Percentiles rank a stretch among this genome's conserved stretches.
Evolutionary conservation across 768 basidiomycete species (phyloP).

Genomic region (Crucibulum laeve): DNA sequence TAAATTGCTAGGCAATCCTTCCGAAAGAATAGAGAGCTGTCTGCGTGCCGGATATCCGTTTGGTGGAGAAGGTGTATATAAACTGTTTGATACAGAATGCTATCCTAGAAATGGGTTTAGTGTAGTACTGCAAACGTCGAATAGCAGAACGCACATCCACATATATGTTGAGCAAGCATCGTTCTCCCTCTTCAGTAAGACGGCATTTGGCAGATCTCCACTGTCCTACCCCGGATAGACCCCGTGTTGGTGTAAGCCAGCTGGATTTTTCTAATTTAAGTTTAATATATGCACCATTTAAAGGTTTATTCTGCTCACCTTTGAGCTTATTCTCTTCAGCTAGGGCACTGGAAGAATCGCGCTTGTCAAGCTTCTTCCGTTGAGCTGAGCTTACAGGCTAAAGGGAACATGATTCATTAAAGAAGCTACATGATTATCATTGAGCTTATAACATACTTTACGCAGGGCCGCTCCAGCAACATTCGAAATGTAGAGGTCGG

Average conservation of each 20-base stretch:
- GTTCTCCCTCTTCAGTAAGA: slow-evolving; percentile 61
- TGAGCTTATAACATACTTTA: slow-evolving; percentile 40
- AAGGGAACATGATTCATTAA: neutral
- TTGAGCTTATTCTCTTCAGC: slow-evolving; percentile 55
- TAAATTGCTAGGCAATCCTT: slow-evolving; percentile 74
- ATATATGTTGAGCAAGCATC: slow-evolving; percentile 69
- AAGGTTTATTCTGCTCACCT: slow-evolving; percentile 32
- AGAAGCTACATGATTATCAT: neutral
- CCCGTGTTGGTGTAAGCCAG: slow-evolving; percentile 60
- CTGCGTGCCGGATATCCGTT: slow-evolving; percentile 75
- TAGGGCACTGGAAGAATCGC: slow-evolving; percentile 31
- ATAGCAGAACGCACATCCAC: slow-evolving; percentile 50
- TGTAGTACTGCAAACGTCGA: neutral
- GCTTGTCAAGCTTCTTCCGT: slow-evolving; percentile 55
- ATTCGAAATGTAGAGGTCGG: slow-evolving; percentile 58
- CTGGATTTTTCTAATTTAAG: slow-evolving; percentile 58
- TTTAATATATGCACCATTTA: neutral
- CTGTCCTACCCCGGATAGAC: slow-evolving; percentile 46
- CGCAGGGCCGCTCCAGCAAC: slow-evolving; percentile 45
- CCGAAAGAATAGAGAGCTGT: slow-evolving; percentile 72
- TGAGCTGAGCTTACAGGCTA: slow-evolving; percentile 27
- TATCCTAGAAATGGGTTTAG: slow-evolving; percentile 43
- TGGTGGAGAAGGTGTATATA: slow-evolving; percentile 70
- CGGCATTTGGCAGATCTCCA: slow-evolving; percentile 76
- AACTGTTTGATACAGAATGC: slow-evolving; percentile 68